A percentile compares a stretch with the other conserved stretches of the same genome.
Conservation (phyloP, 495 filamentous ascomycete species). For the Collariella sp. region DNA sequence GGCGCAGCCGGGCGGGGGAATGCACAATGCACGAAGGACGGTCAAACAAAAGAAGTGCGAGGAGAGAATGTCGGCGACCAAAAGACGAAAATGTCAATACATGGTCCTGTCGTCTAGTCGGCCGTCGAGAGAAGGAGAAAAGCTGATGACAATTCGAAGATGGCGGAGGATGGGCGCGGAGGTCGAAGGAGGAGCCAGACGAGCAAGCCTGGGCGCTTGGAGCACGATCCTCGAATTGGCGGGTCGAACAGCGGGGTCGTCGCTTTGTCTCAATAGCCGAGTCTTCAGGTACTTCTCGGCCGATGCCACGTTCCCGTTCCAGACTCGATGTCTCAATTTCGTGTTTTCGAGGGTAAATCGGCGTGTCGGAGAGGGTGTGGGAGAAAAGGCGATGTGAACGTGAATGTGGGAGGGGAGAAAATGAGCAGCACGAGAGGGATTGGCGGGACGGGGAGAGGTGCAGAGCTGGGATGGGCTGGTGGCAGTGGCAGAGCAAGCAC, state of each 20-base stretch:
- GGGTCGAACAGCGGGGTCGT: slow-evolving; percentile 11
- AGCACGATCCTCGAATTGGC: neutral
- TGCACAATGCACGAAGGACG: neutral
- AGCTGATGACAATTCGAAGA: neutral
- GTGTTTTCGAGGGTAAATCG: neutral
- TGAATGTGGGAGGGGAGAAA: neutral
- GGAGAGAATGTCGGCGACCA: slow-evolving; percentile 1
- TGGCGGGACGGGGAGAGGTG: slow-evolving; percentile 2
- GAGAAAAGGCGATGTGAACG: neutral
- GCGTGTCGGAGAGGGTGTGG: neutral
- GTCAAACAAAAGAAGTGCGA: slow-evolving; percentile 7
- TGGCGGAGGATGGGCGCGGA: neutral
- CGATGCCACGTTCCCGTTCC: slow-evolving; percentile 2
- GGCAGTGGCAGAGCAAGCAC: neutral
- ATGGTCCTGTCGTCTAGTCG: slow-evolving; percentile 4
- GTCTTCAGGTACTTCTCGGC: slow-evolving; percentile 5
- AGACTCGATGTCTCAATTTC: neutral
- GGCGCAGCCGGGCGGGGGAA: slow-evolving; percentile 15
- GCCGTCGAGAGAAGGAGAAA: neutral
- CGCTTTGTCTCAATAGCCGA: slow-evolving; percentile 15
- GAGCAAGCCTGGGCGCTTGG: too few species aligned
- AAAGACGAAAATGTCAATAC: slow-evolving; percentile 11
- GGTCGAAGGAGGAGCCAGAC: neutral
- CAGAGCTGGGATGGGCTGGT: slow-evolving; percentile 4
- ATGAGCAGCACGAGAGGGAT: slow-evolving; percentile 8